phyloP scores from a whole-genome alignment of 495 filamentous ascomycete species.

The Chaetomium tenue region DNA sequence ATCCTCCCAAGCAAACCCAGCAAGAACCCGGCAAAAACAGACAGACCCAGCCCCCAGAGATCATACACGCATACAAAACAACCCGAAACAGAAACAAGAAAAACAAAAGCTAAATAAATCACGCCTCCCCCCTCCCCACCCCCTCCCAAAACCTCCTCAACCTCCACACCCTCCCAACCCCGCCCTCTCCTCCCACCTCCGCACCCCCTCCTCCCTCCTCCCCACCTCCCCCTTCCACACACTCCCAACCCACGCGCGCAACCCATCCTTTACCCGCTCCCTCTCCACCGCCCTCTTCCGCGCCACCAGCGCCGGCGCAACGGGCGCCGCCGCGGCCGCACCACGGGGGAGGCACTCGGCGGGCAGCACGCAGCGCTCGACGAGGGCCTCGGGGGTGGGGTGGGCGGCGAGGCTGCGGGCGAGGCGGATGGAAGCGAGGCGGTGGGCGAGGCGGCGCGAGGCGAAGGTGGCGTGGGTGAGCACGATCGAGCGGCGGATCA shows the following conservation, averaged over 20 bases:
- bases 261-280: slow-evolving; percentile 55
- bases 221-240: slow-evolving; percentile 47
- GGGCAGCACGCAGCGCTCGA: slow-evolving; percentile 47
- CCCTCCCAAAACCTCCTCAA: slow-evolving; percentile 49
- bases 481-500: slow-evolving; percentile 56
- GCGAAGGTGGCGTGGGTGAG: slow-evolving; percentile 55
- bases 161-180: slow-evolving; percentile 50
- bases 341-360: slow-evolving; percentile 45
- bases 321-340: slow-evolving; percentile 14
- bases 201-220: slow-evolving; percentile 40
- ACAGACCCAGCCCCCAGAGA: not conserved
- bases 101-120: not conserved
- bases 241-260: slow-evolving; percentile 51
- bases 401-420: slow-evolving; percentile 45
- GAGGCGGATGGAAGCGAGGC: slow-evolving; percentile 52
- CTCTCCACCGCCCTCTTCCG: slow-evolving; percentile 51
- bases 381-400: slow-evolving; percentile 44
- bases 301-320: slow-evolving; percentile 38
- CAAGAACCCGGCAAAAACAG: not conserved
- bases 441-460: slow-evolving; percentile 53
- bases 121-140: not conserved
- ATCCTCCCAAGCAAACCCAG: not conserved
- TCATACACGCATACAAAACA: not conserved
- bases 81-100: not conserved
- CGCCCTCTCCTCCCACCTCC: slow-evolving; percentile 42